A percentile compares a stretch with the other conserved stretches of the same genome.
Conservation (phyloP, 257 asterid species). For the Avicennia marina region DNA sequence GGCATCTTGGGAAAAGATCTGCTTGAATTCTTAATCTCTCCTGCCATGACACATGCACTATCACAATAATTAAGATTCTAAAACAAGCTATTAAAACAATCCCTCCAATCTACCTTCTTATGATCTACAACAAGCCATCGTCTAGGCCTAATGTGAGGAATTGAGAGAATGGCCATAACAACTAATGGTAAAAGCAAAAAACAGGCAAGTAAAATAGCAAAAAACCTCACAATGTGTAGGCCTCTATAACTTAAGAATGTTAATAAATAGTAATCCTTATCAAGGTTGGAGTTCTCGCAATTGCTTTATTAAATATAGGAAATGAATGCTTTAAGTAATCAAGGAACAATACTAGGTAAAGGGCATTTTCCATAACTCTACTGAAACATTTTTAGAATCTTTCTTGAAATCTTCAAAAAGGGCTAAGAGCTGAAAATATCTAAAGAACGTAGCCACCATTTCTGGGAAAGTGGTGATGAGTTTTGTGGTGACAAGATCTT, state of each 20-base stretch:
- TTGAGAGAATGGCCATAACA: conserved; percentile 50
- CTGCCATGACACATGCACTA: conserved; percentile 78
- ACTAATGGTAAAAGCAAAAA: conserved; percentile 71
- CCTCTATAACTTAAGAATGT: conserved; percentile 77
- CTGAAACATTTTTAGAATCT: conserved; percentile 96
- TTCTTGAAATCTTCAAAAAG: conserved; percentile 79
- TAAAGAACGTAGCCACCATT: conserved; percentile 87
- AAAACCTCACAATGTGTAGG: conserved; percentile 64
- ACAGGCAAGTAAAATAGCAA: conserved; percentile 68
- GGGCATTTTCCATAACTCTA: conserved; percentile 93
- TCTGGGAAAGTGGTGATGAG: conserved; percentile 76
- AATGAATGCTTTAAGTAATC: conserved; percentile 82
- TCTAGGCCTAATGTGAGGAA: conserved; percentile 56
- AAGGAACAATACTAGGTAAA: conserved; percentile 81
- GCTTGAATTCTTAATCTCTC: conserved; percentile 74
- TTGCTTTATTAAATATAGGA: conserved; percentile 38
- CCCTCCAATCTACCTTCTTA: conserved; percentile 59
- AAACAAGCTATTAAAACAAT: conserved; percentile 68
- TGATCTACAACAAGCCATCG: conserved; percentile 61
- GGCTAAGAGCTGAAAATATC: conserved; percentile 82
- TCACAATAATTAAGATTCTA: conserved; percentile 93
- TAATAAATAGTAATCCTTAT: conserved; percentile 54
- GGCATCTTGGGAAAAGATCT: conserved; percentile 64
- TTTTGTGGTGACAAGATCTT: conserved; percentile 80
- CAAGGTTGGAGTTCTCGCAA: conserved; percentile 70